Percentiles rank a stretch among this genome's conserved stretches.
Evolutionary conservation across 257 asterid genomes (phyloP).

Genomic region (Cruciata laevipes): DNA sequence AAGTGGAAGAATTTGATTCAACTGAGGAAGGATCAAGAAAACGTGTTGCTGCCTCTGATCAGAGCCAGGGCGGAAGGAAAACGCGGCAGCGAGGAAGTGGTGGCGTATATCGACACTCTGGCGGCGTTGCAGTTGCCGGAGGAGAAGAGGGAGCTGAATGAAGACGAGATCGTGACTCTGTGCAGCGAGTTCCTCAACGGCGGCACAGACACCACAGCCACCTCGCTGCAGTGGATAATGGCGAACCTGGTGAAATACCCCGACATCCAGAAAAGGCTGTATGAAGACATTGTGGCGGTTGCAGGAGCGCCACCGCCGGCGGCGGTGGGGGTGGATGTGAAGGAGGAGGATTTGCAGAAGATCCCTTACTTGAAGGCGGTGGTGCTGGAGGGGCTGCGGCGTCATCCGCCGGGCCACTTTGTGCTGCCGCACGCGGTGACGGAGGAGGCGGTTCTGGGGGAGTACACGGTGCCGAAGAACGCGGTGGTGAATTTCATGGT

Average conservation of each 20-base stretch:
- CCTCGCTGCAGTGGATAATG: slow-evolving; percentile 62
- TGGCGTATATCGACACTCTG: slow-evolving; percentile 55
- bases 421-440: slow-evolving; percentile 51
- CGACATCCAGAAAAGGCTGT: slow-evolving; percentile 35
- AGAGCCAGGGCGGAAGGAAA: slow-evolving; percentile 34
- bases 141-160: slow-evolving; percentile 38
- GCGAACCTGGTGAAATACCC: slow-evolving; percentile 62
- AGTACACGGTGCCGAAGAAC: slow-evolving; percentile 38
- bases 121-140: slow-evolving; percentile 41
- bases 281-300: slow-evolving; percentile 34
- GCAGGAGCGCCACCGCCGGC: slow-evolving; percentile 13
- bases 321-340: background rate
- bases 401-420: slow-evolving; percentile 70
- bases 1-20: slow-evolving; percentile 40
- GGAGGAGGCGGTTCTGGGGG: slow-evolving; percentile 37
- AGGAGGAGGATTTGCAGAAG: slow-evolving; percentile 47
- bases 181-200: slow-evolving; percentile 53
- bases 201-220: slow-evolving; percentile 63
- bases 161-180: slow-evolving; percentile 41
- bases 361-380: slow-evolving; percentile 57
- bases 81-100: background rate
- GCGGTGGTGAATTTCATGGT: slow-evolving; percentile 56
- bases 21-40: slow-evolving; percentile 36
- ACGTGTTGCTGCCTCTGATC: slow-evolving; percentile 39
- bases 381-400: slow-evolving; percentile 53